A percentile compares a stretch with the other conserved stretches of the same genome.
These are phyloP conservation scores for Mortierella sp. DNA, from an alignment of 371 early-diverging fungal species.

Conservation along the genomic window DNA sequence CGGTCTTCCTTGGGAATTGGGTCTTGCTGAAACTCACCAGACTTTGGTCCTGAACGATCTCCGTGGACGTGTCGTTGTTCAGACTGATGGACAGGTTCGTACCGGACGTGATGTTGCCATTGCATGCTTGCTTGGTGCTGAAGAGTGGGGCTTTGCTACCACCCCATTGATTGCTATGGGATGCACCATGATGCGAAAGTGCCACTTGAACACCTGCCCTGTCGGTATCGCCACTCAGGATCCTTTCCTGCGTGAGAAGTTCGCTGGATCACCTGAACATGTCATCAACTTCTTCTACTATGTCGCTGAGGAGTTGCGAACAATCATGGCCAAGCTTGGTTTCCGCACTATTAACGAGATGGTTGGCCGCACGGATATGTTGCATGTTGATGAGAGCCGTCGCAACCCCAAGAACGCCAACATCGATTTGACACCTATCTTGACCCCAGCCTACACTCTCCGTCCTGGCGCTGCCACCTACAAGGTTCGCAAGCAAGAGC, in stretches of 20 bases:
- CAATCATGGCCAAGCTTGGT: constrained; percentile 93
- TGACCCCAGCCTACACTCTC: constrained; percentile 87
- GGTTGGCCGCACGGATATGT: constrained; percentile 91
- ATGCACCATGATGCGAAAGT: constrained; percentile 95
- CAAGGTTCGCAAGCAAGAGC: constrained; percentile 86
- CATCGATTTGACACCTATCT: constrained; percentile 86
- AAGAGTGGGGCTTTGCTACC: constrained; percentile 98
- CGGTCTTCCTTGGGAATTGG: constrained; percentile 97
- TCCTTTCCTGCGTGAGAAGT: constrained; percentile 91
- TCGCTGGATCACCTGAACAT: constrained; percentile 93
- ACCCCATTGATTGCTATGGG: constrained; percentile 97
- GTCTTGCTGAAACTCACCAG: constrained; percentile 97
- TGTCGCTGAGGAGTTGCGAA: constrained; percentile 92
- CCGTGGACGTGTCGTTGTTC: constrained; percentile 93
- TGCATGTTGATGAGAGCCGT: constrained; percentile 77
- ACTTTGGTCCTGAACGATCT: constrained; percentile 95
- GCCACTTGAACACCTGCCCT: constrained; percentile 94
- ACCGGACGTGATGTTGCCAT: constrained; percentile 96
- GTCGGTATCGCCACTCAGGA: constrained; percentile 98
- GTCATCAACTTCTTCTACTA: constrained; percentile 98
- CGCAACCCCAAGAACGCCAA: constrained; percentile 86
- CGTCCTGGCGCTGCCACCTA: constrained; percentile 89
- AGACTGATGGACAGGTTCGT: constrained; percentile 97
- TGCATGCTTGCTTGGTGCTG: constrained; percentile 96
- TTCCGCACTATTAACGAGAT: constrained; percentile 93